These are phyloP conservation scores for Diatrype stigma DNA, from an alignment of 2,329 filamentous ascomycete genomes.

Conservation along the genomic window DNA sequence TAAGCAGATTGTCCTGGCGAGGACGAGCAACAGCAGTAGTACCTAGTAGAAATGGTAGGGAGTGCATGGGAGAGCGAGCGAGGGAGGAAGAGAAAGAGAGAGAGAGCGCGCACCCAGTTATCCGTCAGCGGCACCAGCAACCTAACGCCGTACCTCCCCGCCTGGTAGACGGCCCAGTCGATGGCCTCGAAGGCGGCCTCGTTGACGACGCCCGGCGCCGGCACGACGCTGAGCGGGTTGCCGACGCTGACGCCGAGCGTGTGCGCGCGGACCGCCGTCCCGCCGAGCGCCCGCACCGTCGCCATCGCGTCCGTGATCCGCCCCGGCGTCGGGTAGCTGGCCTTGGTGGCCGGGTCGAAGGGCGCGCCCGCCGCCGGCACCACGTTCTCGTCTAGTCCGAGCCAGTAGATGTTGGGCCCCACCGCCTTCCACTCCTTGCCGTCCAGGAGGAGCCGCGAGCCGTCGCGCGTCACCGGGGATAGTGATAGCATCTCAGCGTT, in stretches of 20 bases:
- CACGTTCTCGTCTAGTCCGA: conserved; percentile 48
- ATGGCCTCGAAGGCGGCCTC: conserved; percentile 40
- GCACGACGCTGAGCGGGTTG: conserved; percentile 44
- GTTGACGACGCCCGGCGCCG: conserved; percentile 35
- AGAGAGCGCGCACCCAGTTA: conserved; percentile 35
- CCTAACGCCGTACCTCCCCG: conserved; percentile 38
- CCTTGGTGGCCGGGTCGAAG: conserved; percentile 38
- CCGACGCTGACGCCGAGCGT: conserved; percentile 43
- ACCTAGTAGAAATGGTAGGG: no score
- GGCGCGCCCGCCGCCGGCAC: conserved; percentile 37
- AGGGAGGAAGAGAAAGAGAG: no score
- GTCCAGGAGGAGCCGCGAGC: conserved; percentile 31
- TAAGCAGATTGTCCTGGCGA: not conserved
- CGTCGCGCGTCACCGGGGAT: conserved; percentile 31
- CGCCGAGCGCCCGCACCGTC: conserved; percentile 39
- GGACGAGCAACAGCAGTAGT: not conserved
- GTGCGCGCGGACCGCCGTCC: conserved; percentile 40
- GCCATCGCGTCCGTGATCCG: conserved; percentile 43
- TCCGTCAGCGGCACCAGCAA: conserved; percentile 42
- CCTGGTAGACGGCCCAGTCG: conserved; percentile 45
- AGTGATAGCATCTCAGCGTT: no score
- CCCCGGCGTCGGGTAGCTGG: conserved; percentile 43
- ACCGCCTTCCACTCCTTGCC: conserved; percentile 39
- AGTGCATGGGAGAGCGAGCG: no score
- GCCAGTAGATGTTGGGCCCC: conserved; percentile 48